These are phyloP conservation scores for Escovopsis sp. DNA, from an alignment of 2,329 filamentous ascomycete genomes.

Conservation along the genomic window DNA sequence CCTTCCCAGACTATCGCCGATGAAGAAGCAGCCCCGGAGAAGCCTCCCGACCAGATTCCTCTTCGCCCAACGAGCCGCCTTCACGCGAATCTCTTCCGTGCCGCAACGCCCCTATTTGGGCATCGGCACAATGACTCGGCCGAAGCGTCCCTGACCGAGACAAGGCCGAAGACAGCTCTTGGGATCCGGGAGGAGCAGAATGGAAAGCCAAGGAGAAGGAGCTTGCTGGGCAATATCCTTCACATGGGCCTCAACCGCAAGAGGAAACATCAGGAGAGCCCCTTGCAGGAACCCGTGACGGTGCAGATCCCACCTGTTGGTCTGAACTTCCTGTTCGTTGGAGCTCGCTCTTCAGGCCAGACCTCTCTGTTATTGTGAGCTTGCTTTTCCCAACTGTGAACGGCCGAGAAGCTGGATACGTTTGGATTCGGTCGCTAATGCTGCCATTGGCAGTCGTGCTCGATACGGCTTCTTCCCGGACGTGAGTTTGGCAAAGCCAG, in stretches of 20 bases:
- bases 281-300: conserved; percentile 5
- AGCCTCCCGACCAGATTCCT: conserved; percentile 1
- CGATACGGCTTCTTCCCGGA: conserved; percentile 24
- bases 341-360: conserved; percentile 17
- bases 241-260: conserved; percentile 10
- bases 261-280: conserved; percentile 10
- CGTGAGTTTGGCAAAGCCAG: conserved; percentile 10
- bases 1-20: conserved; percentile 3
- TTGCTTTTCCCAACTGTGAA: too few relatives aligned
- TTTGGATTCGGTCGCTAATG: not conserved
- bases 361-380: conserved; percentile 23
- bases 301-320: conserved; percentile 9
- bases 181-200: conserved; percentile 2
- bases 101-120: conserved; percentile 12
- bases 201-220: conserved; percentile 7
- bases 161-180: conserved; percentile 7
- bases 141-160: not conserved
- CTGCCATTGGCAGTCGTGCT: conserved; percentile 17
- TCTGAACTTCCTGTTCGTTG: conserved; percentile 23
- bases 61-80: conserved; percentile 13
- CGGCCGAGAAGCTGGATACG: too few relatives aligned
- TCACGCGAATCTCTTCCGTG: conserved; percentile 11
- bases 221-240: conserved; percentile 8
- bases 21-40: not conserved
- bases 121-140: conserved; percentile 1